Conservation (phyloP, 352 stramenopile species). For the Globisporangium cederbergense region DNA sequence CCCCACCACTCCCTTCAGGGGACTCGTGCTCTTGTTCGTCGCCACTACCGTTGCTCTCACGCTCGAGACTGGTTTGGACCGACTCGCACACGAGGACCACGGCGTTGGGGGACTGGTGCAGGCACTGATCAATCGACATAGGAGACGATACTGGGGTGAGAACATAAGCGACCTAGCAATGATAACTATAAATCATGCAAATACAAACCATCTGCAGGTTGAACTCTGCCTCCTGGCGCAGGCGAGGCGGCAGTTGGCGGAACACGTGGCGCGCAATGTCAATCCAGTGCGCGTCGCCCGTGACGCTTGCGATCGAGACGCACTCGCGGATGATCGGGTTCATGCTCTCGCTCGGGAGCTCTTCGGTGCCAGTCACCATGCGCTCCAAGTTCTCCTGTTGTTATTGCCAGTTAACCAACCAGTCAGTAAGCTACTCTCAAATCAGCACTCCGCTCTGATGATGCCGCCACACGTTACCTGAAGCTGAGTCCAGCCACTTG, state of each 20-base stretch:
- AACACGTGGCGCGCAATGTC: slow-evolving; percentile 45
- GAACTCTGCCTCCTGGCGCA: slow-evolving; percentile 71
- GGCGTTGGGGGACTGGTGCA: slow-evolving; percentile 53
- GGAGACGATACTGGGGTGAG: neutral
- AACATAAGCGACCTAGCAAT: neutral
- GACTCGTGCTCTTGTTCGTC: slow-evolving; percentile 13
- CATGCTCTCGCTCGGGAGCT: slow-evolving; percentile 42
- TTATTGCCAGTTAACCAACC: neutral
- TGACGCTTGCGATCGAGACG: slow-evolving; percentile 45
- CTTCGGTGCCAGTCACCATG: slow-evolving; percentile 35
- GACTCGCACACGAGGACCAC: slow-evolving; percentile 49
- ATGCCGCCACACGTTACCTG: slow-evolving; percentile 26
- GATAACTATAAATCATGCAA: neutral
- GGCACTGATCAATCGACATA: slow-evolving; percentile 24
- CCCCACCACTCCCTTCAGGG: slow-evolving; percentile 6
- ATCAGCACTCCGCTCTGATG: neutral
- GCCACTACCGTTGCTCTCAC: slow-evolving; percentile 5
- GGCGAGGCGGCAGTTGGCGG: slow-evolving; percentile 41
- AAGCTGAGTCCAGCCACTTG: slow-evolving; percentile 46
- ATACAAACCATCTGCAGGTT: slow-evolving; percentile 68
- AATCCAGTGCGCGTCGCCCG: slow-evolving; percentile 45
- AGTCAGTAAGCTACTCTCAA: neutral
- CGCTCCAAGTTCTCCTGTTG: slow-evolving; percentile 40
- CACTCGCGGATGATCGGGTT: slow-evolving; percentile 69
- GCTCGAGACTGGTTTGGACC: slow-evolving; percentile 26